Evolutionary conservation across 2,329 filamentous ascomycete genomes (phyloP).

Genomic region (Dactylellina cionopaga): DNA sequence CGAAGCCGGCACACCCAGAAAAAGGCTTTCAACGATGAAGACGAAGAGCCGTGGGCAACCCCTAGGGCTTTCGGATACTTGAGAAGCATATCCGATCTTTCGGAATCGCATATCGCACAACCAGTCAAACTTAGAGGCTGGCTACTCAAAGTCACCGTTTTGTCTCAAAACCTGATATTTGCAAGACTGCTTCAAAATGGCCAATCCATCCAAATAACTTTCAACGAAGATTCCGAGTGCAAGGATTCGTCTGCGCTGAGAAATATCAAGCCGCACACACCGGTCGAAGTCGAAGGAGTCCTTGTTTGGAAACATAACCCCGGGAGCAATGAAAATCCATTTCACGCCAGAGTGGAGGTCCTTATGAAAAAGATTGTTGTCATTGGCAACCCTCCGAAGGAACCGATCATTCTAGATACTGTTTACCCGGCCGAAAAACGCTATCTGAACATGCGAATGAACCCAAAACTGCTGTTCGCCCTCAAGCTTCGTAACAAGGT

Average conservation of each 20-base stretch:
- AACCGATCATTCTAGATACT: constrained; percentile 63
- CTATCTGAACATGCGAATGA: constrained; percentile 85
- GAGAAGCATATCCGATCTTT: constrained; percentile 49
- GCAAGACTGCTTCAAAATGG: constrained; percentile 21
- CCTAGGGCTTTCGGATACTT: not conserved
- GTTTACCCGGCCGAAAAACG: constrained; percentile 78
- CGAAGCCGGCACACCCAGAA: too few species aligned
- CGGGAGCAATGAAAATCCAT: not conserved
- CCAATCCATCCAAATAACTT: constrained; percentile 15
- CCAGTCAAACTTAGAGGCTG: constrained; percentile 55
- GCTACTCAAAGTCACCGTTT: constrained; percentile 34
- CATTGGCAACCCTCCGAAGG: constrained; percentile 62
- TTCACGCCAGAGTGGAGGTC: constrained; percentile 17
- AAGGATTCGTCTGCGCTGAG: not conserved
- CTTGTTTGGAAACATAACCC: constrained; percentile 7
- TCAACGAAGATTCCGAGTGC: not conserved
- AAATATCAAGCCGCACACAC: constrained; percentile 28
- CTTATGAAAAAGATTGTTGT: not conserved
- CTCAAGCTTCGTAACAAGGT: constrained; percentile 75
- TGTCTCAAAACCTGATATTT: constrained; percentile 52
- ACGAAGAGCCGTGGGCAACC: not conserved
- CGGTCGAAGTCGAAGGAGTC: constrained; percentile 40
- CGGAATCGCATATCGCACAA: constrained; percentile 30
- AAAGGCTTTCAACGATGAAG: too few species aligned
- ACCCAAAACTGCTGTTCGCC: constrained; percentile 72